Conservation (phyloP, 116 monocot genomes). For the Trichopus zeylanicus region DNA sequence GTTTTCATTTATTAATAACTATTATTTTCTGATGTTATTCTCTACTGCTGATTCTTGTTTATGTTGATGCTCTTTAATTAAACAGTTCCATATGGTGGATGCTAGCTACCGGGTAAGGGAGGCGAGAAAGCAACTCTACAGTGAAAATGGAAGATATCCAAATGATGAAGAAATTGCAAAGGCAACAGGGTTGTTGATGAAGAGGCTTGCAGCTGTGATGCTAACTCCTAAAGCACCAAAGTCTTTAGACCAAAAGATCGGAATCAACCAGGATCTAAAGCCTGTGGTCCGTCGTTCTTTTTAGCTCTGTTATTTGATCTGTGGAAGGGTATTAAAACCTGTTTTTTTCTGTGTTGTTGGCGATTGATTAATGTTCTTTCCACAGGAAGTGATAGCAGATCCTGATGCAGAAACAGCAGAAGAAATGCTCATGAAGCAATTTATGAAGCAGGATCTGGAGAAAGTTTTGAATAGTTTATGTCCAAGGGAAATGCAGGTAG, state of each 20-base stretch:
- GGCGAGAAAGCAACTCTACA: slow-evolving; percentile 73
- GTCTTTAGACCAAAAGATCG: slow-evolving; percentile 78
- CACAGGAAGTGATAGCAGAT: slow-evolving; percentile 75
- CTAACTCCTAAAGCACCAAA: slow-evolving; percentile 65
- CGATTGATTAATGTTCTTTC: neutral
- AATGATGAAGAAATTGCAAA: slow-evolving; percentile 56
- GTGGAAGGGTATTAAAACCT: neutral
- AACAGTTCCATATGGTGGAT: slow-evolving; percentile 84
- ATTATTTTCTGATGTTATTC: neutral
- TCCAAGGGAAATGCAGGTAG: slow-evolving; percentile 69
- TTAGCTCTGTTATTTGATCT: neutral
- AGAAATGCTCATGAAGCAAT: slow-evolving; percentile 57
- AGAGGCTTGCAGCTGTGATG: slow-evolving; percentile 61
- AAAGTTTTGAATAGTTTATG: slow-evolving; percentile 64
- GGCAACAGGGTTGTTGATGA: slow-evolving; percentile 70
- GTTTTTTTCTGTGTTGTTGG: neutral
- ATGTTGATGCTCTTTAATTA: neutral
- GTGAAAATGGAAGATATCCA: slow-evolving; percentile 55
- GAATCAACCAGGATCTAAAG: slow-evolving; percentile 58
- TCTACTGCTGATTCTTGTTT: neutral
- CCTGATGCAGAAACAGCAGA: slow-evolving; percentile 65
- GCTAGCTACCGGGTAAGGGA: slow-evolving; percentile 74
- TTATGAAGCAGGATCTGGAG: slow-evolving; percentile 69
- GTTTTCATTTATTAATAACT: neutral
- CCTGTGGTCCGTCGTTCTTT: slow-evolving; percentile 51